Evolutionary conservation across 805 yeast genomes (phyloP).

Genomic region (Ogataea salicorniae): DNA sequence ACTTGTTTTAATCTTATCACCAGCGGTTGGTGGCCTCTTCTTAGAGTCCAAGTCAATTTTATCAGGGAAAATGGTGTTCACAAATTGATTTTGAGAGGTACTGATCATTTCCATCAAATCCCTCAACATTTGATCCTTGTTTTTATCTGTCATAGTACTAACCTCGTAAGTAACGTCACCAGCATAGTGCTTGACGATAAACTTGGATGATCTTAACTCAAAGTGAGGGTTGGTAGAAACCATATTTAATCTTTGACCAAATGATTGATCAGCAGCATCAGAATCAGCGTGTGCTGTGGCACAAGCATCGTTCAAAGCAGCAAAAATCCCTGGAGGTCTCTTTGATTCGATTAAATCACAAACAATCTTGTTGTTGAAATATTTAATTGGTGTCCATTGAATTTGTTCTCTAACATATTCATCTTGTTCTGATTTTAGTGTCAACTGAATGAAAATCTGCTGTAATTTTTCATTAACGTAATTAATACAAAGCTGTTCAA

Average conservation of each 20-base stretch:
- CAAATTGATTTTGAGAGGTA: conserved; percentile 63
- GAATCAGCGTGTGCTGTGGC: conserved; percentile 99
- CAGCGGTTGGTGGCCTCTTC: conserved; percentile 89
- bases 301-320: conserved; percentile 93
- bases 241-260: conserved; percentile 85
- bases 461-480: conserved; percentile 94
- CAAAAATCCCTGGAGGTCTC: conserved; percentile 95
- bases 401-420: conserved; percentile 94
- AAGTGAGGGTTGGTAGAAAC: conserved; percentile 81
- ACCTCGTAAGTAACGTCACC: conserved; percentile 96
- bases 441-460: conserved; percentile 93
- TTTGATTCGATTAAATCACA: conserved; percentile 93
- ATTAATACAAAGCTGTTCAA: conserved; percentile 93
- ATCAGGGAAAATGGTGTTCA: conserved; percentile 56
- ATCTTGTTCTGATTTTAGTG: conserved; percentile 95
- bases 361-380: conserved; percentile 92
- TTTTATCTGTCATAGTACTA: conserved; percentile 88
- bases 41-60: conserved; percentile 61
- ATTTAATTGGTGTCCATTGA: conserved; percentile 95
- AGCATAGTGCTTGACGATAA: conserved; percentile 92
- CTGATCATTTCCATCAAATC: conserved; percentile 77
- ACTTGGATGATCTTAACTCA: conserved; percentile 82
- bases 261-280: conserved; percentile 92
- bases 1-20: conserved; percentile 87
- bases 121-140: conserved; percentile 88